phyloP scores from a whole-genome alignment of 371 early-diverging fungal genomes.

The Sporodiniella umbellata region DNA sequence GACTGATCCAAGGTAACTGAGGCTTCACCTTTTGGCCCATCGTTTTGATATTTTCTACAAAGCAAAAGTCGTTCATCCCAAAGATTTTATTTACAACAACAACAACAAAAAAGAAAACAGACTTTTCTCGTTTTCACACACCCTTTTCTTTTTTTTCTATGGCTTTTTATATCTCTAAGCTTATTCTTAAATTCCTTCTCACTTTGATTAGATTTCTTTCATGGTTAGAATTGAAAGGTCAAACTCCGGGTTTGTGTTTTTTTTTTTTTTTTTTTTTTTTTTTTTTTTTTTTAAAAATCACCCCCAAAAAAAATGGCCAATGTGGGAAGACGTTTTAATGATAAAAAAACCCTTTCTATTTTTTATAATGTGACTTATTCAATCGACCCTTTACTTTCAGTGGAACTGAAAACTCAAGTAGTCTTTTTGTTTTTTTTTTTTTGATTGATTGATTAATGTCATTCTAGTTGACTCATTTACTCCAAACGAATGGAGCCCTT shows the following conservation, averaged over 20 bases:
- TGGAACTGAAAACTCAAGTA: no score
- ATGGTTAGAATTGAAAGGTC: background rate
- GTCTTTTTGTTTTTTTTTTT: no score
- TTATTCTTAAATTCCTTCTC: no score
- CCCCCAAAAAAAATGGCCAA: constrained; percentile 1
- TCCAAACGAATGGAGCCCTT: constrained; percentile 15
- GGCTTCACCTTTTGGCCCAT: background rate
- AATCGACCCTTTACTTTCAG: constrained; percentile 7
- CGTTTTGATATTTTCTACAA: background rate
- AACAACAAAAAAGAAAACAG: background rate
- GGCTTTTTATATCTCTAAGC: background rate
- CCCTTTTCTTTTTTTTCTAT: no score
- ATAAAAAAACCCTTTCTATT: constrained; percentile 11
- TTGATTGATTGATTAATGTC: no score
- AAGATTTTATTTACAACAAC: background rate
- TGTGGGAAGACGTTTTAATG: constrained; percentile 13
- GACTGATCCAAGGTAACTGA: constrained; percentile 24
- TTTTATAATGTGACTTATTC: constrained; percentile 16
- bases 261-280: background rate
- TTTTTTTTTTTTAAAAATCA: no score
- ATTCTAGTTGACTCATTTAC: constrained; percentile 14
- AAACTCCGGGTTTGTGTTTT: background rate
- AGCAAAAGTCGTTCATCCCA: no score
- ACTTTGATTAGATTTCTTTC: background rate
- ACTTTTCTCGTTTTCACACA: no score